Evolutionary conservation across 2,329 filamentous ascomycete genomes (phyloP), one percentile per base, ranked within the genome.

Genomic region (Calonectria pseudoreteaudii): DNA sequence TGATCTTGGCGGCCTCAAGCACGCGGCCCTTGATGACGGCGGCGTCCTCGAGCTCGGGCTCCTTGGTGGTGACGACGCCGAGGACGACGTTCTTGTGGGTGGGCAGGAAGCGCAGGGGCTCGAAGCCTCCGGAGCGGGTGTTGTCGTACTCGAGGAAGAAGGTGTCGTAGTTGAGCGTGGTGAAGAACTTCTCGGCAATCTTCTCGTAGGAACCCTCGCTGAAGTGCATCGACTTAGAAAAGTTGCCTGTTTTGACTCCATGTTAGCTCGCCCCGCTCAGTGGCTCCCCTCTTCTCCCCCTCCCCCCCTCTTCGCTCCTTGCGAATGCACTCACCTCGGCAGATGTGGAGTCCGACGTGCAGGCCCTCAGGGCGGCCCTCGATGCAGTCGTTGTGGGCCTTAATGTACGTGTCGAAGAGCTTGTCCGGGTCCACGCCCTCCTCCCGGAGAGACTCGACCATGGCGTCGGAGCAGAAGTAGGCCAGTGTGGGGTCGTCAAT

Each of bases 341-440:
- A 86, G 73, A 95, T 86, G 82, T 95, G 94, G 14, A 95, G 89
- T 20, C 93, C 93, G 3, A 94, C 86, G 79, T 94, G 92, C 83
- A 95, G 89, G 77, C 93, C 93, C 8, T 86, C 84, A 0, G 93
- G 92, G 0, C 91, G 87, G 75, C 88, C 87, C 34, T 87, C 85
- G 78, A 94, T 88, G 81, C 91, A 92, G 81, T 93, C 91, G 81
- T 95, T 95, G 87, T 95, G 94, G 78, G 93, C 90, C 82, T 91
- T 89, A 83, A 95, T 90, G 81, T 95, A 95, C 38, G 90, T 88
- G 78, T 93, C 90, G 66, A 95, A 89, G 76, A 94, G 89, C 74
- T 91, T 89, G 47, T 94, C 91, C 16, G 92, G 88, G 23, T 91
- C 87, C 53, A 89, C 86, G 77, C 93, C 93, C 28, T 88, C 88